Evolutionary conservation across 495 filamentous ascomycete species (phyloP), one percentile per base, ranked within the genome.

Genomic region (Talaromyces stipitatus): DNA sequence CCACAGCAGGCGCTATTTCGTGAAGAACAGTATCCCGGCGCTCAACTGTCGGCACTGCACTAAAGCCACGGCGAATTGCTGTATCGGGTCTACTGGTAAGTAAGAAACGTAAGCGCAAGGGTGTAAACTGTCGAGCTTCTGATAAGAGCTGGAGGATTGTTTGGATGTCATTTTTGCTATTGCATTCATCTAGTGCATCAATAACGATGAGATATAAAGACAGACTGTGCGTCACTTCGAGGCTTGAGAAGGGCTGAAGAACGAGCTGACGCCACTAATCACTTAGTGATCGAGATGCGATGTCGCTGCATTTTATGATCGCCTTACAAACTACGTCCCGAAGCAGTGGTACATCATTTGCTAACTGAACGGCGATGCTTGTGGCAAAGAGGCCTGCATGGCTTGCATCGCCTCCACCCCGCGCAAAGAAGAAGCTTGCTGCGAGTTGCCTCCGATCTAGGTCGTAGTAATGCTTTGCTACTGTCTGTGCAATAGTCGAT

Each of bases 191-290:
- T 27, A 64, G 57, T 1, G 64, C 62, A 48, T 66, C 62, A 27
- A 66, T 59, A 10, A 66, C 54, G 26, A 64, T 10, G 29, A 9
- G 28, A 9, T 29, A n/a, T 14, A 58, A 26, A 27, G 58, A 58
- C 14, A 55, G 18, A 16, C 20, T 26, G 9, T 50, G 50, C 3
- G 11, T 46, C 24, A 11, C 54, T 16, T 16, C 41, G 29, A 16
- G 18, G 36, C 36, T 30, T 0, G 50, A 52, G 2, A 76, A 61
- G 11, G 73, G 70, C 14, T 66, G 12, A 27, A 74, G 36, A 58
- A 78, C 61, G 14, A 79, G 70, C 59, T 70, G 64, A 20, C 75
- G 60, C 56, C 74, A 78, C 61, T 79, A 76, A 1, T 72, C 28
- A 29, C 62, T 22, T 55, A 48, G 22, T 9, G 61, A 48, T 56